Conservation (phyloP, 129 eudicot genomes). For the Silybum marianum region DNA sequence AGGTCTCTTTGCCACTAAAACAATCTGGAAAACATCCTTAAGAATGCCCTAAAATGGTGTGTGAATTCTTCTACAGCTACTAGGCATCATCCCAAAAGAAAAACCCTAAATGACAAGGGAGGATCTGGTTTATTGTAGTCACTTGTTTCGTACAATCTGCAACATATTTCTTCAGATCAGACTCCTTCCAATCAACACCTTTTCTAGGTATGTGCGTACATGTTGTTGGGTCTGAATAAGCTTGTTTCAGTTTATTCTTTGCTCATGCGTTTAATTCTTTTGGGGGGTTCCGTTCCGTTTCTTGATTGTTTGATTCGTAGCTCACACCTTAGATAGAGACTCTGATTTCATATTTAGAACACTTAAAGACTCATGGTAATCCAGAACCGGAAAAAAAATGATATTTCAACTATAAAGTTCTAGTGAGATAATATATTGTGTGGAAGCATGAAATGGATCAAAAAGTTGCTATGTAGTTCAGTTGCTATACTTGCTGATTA, state of each 20-base stretch:
- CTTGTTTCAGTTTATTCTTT: neutral
- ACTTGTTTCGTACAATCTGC: conserved; percentile 14
- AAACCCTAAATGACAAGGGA: conserved; percentile 30
- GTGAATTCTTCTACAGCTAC: conserved; percentile 12
- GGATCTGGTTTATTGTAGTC: conserved; percentile 32
- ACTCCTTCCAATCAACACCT: conserved; percentile 13
- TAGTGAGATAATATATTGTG: neutral
- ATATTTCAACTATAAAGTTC: neutral
- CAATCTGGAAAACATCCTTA: conserved; percentile 10
- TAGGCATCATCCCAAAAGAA: neutral
- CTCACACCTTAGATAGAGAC: neutral
- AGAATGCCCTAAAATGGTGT: conserved; percentile 2
- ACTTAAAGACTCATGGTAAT: neutral
- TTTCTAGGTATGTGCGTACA: conserved; percentile 20
- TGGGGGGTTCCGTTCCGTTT: neutral
- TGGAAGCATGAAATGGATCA: conserved; percentile 13
- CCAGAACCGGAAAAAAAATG: neutral
- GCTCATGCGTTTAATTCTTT: neutral
- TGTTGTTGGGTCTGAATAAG: conserved; percentile 1
- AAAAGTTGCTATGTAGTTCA: neutral
- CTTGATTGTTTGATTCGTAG: conserved; percentile 2
- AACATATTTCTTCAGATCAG: conserved; percentile 31
- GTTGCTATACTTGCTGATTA: neutral
- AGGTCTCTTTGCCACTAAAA: conserved; percentile 13
- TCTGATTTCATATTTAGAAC: neutral